phyloP scores from a whole-genome alignment of 2,329 filamentous ascomycete species.

The Malbranchea zuffiana region DNA sequence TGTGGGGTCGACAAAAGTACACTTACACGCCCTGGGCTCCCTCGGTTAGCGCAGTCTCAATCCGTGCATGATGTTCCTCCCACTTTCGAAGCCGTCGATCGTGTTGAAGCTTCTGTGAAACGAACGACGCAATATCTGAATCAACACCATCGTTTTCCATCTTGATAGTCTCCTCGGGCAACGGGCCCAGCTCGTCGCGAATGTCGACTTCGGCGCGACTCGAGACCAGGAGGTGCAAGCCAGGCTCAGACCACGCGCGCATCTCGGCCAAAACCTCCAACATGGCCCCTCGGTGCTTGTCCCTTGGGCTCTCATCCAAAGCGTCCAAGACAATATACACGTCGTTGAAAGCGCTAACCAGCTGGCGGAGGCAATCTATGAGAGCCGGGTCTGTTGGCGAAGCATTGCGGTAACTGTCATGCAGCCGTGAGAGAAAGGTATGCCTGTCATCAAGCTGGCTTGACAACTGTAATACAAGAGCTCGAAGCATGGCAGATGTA shows the following conservation, averaged over 20 bases:
- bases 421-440: conserved; percentile 13
- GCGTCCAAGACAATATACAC: conserved; percentile 18
- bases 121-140: conserved; percentile 17
- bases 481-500: conserved; percentile 17
- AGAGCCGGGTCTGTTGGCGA: conserved; percentile 12
- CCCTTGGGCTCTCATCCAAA: conserved; percentile 16
- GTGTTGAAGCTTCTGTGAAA: conserved; percentile 13
- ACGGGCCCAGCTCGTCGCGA: conserved; percentile 11
- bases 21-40: conserved; percentile 5
- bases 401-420: conserved; percentile 7
- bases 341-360: conserved; percentile 10
- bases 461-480: conserved; percentile 20
- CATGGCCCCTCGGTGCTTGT: conserved; percentile 9
- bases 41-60: conserved; percentile 9
- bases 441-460: conserved; percentile 6
- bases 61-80: conserved; percentile 14
- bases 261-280: conserved; percentile 12
- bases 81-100: conserved; percentile 12
- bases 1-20: no score
- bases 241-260: conserved; percentile 13
- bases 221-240: conserved; percentile 20
- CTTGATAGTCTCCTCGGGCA: conserved; percentile 10
- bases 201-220: conserved; percentile 18
- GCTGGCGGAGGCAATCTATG: conserved; percentile 12
- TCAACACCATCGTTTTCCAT: conserved; percentile 15